phyloP scores from a whole-genome alignment of 805 yeast species.

The Cephaloascus albidus region DNA sequence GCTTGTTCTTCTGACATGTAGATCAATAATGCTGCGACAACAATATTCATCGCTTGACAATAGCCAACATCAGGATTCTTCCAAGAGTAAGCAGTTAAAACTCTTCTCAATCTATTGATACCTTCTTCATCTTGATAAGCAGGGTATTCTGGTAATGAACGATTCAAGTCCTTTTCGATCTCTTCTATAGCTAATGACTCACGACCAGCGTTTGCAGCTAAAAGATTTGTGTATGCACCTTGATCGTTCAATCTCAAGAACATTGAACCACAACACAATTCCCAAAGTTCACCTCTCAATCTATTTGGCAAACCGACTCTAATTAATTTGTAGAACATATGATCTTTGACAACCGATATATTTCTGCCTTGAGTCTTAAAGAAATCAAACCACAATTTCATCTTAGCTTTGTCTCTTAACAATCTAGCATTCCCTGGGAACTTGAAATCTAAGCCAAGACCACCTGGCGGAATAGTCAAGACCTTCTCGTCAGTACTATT shows the following conservation, averaged over 20 bases:
- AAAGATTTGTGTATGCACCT: constrained; percentile 47
- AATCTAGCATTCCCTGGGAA: constrained; percentile 86
- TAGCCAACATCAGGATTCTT: constrained; percentile 95
- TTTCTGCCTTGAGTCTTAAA: constrained; percentile 80
- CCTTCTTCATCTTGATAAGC: constrained; percentile 89
- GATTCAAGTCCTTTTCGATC: constrained; percentile 88
- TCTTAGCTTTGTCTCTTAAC: constrained; percentile 71
- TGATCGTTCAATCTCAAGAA: constrained; percentile 56
- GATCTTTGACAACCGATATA: constrained; percentile 63
- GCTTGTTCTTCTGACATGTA: constrained; percentile 97
- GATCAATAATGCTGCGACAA: constrained; percentile 67
- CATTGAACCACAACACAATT: constrained; percentile 79
- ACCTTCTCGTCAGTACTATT: constrained; percentile 29
- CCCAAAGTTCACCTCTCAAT: constrained; percentile 95
- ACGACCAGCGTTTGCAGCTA: constrained; percentile 53
- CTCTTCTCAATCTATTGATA: constrained; percentile 74
- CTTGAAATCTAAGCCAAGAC: constrained; percentile 75
- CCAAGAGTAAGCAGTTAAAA: constrained; percentile 92
- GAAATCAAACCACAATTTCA: constrained; percentile 91
- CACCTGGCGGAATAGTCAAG: constrained; percentile 61
- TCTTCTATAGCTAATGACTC: constrained; percentile 86
- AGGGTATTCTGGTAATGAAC: constrained; percentile 92
- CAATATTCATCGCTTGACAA: constrained; percentile 98
- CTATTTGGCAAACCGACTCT: constrained; percentile 93
- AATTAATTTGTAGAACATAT: constrained; percentile 70